Evolutionary conservation across 2,329 filamentous ascomycete species (phyloP), one percentile per base, ranked within the genome.

Genomic region (Penicillium corylophilum): DNA sequence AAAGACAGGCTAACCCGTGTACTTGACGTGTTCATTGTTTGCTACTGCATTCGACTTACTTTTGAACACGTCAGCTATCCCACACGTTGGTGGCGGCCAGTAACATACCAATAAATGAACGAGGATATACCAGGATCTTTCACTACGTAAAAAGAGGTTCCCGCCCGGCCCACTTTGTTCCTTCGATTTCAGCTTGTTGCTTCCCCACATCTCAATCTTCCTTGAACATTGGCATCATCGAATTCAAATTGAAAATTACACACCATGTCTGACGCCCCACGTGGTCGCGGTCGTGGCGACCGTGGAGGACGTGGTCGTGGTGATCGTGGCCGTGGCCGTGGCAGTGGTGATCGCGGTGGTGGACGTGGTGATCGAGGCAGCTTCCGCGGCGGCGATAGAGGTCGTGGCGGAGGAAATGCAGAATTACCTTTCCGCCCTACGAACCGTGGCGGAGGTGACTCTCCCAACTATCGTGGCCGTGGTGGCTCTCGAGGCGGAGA

Each of bases 401-500:
- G 56, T 12, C 60, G 56, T 18, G 55, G 58, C 39, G 51, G 60
- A 41, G 56, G 68, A 23, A 61, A 55, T 22, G 52, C 45, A 10
- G 57, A 67, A 9, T 50, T 67, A 36, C 64, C 64, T 6, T 49
- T 58, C 42, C 65, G 64, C 20, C 46, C 50, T 16, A 53, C 59
- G 31, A 51, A 61, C 38, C 55, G 63, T 50, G 57, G 60, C 44
- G 56, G 61, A 20, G 58, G 67, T 10, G 26, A 28, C 7, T 28
- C 26, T 28, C 8, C 9, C 12, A 28, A 28, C 8, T 28, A 28
- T 26, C 57, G 65, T 23, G 51, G 66, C 39, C 55, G 67, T n/a
- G 62, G 66, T 28, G 59, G 54, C 16, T 46, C 47, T 26, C 50
- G 57, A 12, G 55, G 66, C 44, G 60, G 67, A 62, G 67, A n/a